Evolutionary conservation across 2,329 filamentous ascomycete genomes (phyloP).

Genomic region (Trichoderma sp.): DNA sequence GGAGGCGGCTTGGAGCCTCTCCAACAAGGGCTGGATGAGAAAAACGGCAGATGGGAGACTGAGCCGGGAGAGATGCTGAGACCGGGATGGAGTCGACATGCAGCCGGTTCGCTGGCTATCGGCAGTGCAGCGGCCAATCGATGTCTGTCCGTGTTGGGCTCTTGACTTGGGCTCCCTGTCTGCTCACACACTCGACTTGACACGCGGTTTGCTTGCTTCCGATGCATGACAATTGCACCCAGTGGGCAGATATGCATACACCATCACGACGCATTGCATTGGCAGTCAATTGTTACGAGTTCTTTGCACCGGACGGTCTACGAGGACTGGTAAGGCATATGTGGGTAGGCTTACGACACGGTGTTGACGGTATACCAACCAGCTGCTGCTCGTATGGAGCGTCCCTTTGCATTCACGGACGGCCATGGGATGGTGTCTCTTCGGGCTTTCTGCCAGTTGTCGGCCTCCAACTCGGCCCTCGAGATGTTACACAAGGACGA

Average conservation of each 20-base stretch:
- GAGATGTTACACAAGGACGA: not conserved
- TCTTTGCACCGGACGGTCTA: not conserved
- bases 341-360: not conserved
- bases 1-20: not conserved
- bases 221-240: not conserved
- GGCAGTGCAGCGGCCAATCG: not conserved
- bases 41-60: not conserved
- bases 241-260: not conserved
- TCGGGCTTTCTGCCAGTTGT: not conserved
- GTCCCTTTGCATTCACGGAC: not conserved
- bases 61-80: not conserved
- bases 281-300: not conserved
- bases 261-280: not conserved
- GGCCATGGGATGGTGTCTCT: not conserved
- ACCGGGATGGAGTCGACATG: constrained; percentile 11
- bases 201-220: not conserved
- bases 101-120: constrained; percentile 3
- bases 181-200: not conserved
- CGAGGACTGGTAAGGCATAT: not conserved
- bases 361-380: not conserved
- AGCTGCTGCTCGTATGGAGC: not conserved
- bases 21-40: not conserved
- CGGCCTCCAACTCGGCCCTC: not conserved
- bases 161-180: not conserved
- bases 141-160: not conserved